Base-by-base conservation (phyloP, 2,329 filamentous ascomycete species). In the Talaromyces rugulosus region DNA sequence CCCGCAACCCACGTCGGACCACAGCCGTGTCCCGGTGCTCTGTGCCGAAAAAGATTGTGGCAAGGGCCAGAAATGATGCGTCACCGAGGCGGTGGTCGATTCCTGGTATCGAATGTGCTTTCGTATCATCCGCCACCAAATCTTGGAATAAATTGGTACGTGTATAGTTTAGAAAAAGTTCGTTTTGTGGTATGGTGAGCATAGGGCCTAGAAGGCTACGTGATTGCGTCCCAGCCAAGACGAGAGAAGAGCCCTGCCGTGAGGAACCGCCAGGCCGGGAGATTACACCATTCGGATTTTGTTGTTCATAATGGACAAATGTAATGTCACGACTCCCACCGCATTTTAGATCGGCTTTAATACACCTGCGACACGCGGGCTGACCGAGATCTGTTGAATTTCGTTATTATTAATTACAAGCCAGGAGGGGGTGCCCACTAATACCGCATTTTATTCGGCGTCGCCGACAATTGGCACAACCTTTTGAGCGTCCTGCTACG, bases 221-320 rank as follows among this genome's bases (percentile, higher is more conserved):
- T 11, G 44, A 5, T 23, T 11, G 44, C 4, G 65, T 64, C 64
- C 78, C 75, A 56, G 76, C 78, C 31, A 77, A 62, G 57, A 77
- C 64, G 34, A 79, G 54, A 59, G 75, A 72, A 59, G 77, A 77
- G 63, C 74, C 78, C 12, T 70, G 68, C 9, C 71, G 70, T 1
- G 71, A 51, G 16, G 40, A 47, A 28, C 40, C 42, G 5, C 34
- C n/a, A 28, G 14, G 16, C 14, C 16, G n/a, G 30, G 56, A 58
- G 18, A 31, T 27, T 33, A 30, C 34, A 2, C 12, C 7, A n/a
- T 51, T 14, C 9, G 44, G 8, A 23, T 11, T 51, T 33, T 58
- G 40, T 8, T 12, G 11, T 28, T 31, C 40, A 16, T 58, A 58
- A 40, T 58, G 56, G 16, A 58, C 40, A 40, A 58, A 58, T 50